Evolutionary conservation across 768 basidiomycete genomes (phyloP), one percentile per base, ranked within the genome.

Genomic region (Chiua virens): DNA sequence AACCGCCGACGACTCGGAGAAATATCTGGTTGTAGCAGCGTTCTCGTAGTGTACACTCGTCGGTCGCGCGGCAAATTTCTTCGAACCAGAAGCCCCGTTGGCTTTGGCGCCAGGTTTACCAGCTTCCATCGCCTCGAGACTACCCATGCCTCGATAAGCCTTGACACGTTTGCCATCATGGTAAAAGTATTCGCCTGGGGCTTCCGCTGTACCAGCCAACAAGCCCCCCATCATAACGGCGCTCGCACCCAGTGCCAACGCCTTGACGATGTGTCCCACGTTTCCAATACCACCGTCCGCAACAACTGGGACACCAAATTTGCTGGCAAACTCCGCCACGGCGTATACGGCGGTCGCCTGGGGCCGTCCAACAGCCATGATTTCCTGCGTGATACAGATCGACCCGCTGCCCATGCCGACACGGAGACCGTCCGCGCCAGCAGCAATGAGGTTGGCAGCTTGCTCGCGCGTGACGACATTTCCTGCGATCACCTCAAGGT

Each of bases 161-260:
- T 99, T 99, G 67, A 98, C 93, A 42, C 97, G 87, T 77, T 97
- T 97, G 56, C 97, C 97, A 57, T 98, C 95, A 65, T 98, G 95
- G 73, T 96, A 99, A 71, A 97, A 98, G 77, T 97, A 99, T 74
- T 98, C 94, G 60, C 97, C 97, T 0, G 97, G 97, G 0, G 94
- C 92, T 71, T 99, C 96, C 55, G 92, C 86, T 32, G 97, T 98
- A 27, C 96, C 96, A 3, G 97, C 97, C 23, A 99, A 78, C 42
- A 98, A 72, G 9, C 92, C 87, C 41, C 97, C 97, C 97, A 99
- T 98, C 97, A 98, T 98, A 47, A 98, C 93, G 4, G 93, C 95
- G 21, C 87, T 86, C 4, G 96, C 97, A 45, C 97, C 97, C 14
- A 98, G 81, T 1, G 94, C 77, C 42, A 98, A 76, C 4, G 97